Conservation (phyloP, 148 eudicot species). For the Rheum nobile region DNA sequence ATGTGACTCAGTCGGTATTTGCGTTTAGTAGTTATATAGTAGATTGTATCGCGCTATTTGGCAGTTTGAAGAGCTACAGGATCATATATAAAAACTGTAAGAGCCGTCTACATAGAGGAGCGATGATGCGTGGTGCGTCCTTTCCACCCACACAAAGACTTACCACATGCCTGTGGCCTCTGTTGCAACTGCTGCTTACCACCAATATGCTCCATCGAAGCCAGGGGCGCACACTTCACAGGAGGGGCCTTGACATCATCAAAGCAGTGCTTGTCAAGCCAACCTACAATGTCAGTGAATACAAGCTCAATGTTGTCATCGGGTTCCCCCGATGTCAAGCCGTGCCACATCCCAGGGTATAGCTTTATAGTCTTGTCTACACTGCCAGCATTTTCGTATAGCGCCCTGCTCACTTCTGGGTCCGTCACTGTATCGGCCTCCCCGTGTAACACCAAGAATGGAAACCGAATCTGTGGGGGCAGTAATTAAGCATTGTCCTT, state of each 20-base stretch:
- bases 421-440: conserved; percentile 96
- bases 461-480: conserved; percentile 55
- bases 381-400: conserved; percentile 69
- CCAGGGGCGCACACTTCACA: conserved; percentile 12
- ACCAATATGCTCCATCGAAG: conserved; percentile 12
- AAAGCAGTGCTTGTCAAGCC: conserved; percentile 67
- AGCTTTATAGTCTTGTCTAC: conserved; percentile 87
- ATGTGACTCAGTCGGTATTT: no score
- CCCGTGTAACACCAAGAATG: conserved; percentile 88
- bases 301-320: conserved; percentile 67
- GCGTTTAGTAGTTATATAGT: no score
- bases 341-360: conserved; percentile 97
- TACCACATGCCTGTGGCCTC: conserved; percentile 9
- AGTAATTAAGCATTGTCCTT: background rate
- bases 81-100: no score
- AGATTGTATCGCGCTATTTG: no score
- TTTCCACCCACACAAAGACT: conserved; percentile 65
- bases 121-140: conserved; percentile 57
- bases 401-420: conserved; percentile 90
- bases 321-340: conserved; percentile 79
- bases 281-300: conserved; percentile 59
- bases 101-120: conserved; percentile 54
- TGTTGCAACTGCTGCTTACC: background rate
- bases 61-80: no score
- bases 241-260: conserved; percentile 7